These are phyloP conservation scores for Boletus reticulatus DNA, from an alignment of 768 basidiomycete species.

Conservation along the genomic window DNA sequence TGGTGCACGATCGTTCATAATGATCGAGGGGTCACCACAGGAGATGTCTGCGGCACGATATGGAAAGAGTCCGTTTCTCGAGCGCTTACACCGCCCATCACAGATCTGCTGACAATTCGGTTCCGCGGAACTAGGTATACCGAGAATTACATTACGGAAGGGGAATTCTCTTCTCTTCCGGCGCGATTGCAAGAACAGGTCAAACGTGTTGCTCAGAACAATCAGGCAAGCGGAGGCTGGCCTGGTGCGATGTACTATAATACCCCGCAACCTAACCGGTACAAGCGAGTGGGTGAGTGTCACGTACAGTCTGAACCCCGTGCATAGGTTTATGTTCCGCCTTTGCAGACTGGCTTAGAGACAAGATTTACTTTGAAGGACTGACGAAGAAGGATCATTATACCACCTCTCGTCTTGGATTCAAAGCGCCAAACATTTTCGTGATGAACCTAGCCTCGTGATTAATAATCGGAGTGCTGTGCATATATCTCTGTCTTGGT, in stretches of 20 bases:
- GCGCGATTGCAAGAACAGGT: conserved; percentile 70
- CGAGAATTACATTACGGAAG: conserved; percentile 62
- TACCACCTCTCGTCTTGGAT: conserved; percentile 60
- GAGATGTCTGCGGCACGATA: conserved; percentile 68
- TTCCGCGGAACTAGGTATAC: conserved; percentile 51
- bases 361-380: conserved; percentile 67
- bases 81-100: not conserved
- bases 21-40: conserved; percentile 69
- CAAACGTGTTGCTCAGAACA: conserved; percentile 53
- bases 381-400: conserved; percentile 62
- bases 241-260: conserved; percentile 40
- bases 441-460: conserved; percentile 62
- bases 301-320: not conserved
- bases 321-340: not conserved
- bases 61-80: conserved; percentile 66
- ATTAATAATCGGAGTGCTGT: conserved; percentile 6
- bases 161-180: conserved; percentile 59
- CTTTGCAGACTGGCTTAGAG: conserved; percentile 70
- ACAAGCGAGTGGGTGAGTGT: conserved; percentile 62
- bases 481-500: conserved; percentile 8
- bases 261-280: conserved; percentile 45
- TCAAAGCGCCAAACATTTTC: conserved; percentile 76
- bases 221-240: conserved; percentile 37
- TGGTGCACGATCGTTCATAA: conserved; percentile 80
- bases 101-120: conserved; percentile 10